Base-by-base conservation (phyloP, 768 basidiomycete species). In the Boletellus ananiceps region DNA sequence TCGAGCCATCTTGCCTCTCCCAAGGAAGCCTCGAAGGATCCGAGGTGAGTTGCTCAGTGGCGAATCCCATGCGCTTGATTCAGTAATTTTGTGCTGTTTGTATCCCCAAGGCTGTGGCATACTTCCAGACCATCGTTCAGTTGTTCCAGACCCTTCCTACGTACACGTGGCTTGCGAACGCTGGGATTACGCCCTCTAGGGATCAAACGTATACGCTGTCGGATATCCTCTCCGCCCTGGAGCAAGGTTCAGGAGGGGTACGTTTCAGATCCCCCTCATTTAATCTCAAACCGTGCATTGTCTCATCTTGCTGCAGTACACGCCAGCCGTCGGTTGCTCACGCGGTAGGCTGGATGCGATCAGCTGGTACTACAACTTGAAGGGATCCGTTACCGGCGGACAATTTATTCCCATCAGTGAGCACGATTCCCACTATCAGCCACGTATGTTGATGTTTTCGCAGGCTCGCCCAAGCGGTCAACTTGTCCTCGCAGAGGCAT, bases 71-170 rank as follows among this genome's bases (percentile, higher is more conserved):
- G 27, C 4, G 1, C 25, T 2, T 23, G 11, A 32, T 16, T 19
- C 34, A 4, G 14, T 19, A 11, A 49, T 23, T 13, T 31, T 23
- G 27, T 9, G 14, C 46, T 46, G n/a, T n/a, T n/a, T n/a, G n/a
- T n/a, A n/a, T n/a, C 32, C 1, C 4, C 8, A 49, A 84, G 81
- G 85, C 85, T 0, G 84, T 85, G 31, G 74, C 76, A 2, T 88
- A 77, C 69, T 85, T 84, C 69, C 57, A 79, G 50, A 71, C 53
- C 8, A 75, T 80, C 3, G 82, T 86, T 46, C 71, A 67, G 19
- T 65, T 86, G 16, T 86, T 84, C 72, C 59, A 78, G 78, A 73
- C 72, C 2, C 78, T 91, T 16, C 86, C 88, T 0, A 90, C 90
- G 3, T 90, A 82, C 67, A 71, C 77, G 12, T 88, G 80, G 80